Conservation (phyloP, 148 eudicot genomes). For the Camellia lanceoleosa region DNA sequence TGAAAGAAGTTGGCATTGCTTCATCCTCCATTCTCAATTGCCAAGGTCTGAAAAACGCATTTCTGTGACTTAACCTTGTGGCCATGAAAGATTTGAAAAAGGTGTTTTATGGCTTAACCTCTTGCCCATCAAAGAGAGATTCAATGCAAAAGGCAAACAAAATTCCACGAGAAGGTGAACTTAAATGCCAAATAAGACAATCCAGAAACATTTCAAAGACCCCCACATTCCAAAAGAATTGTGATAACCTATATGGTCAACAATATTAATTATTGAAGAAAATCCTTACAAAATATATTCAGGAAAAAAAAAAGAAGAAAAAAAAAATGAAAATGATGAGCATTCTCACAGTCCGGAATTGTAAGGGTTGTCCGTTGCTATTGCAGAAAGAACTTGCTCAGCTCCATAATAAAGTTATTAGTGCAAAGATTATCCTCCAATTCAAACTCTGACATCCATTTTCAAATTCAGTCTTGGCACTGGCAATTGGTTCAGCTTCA, state of each 20-base stretch:
- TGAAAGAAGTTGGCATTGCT: neutral
- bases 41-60: neutral
- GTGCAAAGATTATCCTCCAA: neutral
- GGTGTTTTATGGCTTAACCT: neutral
- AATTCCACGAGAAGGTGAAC: neutral
- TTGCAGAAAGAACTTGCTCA: constrained; percentile 6
- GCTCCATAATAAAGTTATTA: constrained; percentile 8
- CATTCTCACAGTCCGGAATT: neutral
- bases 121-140: neutral
- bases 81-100: too few species aligned
- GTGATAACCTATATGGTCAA: neutral
- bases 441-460: constrained; percentile 10
- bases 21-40: neutral
- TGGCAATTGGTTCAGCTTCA: constrained; percentile 16
- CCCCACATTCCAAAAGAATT: too few species aligned
- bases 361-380: neutral
- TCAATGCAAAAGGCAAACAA: neutral
- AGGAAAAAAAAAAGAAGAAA: too few species aligned
- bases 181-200: neutral
- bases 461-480: constrained; percentile 1
- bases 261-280: neutral
- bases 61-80: too few species aligned
- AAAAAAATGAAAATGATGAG: neutral
- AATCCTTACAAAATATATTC: neutral
- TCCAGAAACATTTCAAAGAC: neutral